Conservation (phyloP, 129 eudicot genomes). For the Mikania micrantha region DNA sequence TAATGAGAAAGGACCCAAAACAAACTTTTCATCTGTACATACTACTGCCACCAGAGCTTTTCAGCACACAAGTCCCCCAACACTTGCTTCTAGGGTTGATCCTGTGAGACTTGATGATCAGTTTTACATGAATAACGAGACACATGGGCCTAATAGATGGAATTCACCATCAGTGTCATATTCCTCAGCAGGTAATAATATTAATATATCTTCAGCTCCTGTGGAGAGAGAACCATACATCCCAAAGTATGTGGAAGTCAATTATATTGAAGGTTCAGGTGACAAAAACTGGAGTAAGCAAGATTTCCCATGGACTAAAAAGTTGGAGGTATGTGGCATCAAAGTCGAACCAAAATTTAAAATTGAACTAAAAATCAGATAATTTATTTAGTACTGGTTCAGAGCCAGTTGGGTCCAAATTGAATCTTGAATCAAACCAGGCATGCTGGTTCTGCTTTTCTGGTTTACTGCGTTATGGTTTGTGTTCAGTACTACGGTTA, state of each 20-base stretch:
- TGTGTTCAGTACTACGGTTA: neutral
- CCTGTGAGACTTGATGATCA: slow-evolving; percentile 61
- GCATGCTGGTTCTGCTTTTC: neutral
- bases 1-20: slow-evolving; percentile 44
- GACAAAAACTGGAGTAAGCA: slow-evolving; percentile 74
- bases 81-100: slow-evolving; percentile 46
- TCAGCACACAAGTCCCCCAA: slow-evolving; percentile 54
- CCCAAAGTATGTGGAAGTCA: slow-evolving; percentile 62
- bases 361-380: neutral
- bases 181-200: slow-evolving; percentile 33
- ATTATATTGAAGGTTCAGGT: slow-evolving; percentile 75
- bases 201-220: slow-evolving; percentile 52
- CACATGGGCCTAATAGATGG: slow-evolving; percentile 47
- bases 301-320: slow-evolving; percentile 76
- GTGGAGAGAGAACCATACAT: slow-evolving; percentile 65
- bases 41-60: slow-evolving; percentile 43
- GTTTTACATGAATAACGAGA: slow-evolving; percentile 34
- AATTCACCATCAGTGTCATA: slow-evolving; percentile 53
- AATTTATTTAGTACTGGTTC: slow-evolving; percentile 1
- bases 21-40: slow-evolving; percentile 64
- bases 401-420: neutral
- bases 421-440: neutral
- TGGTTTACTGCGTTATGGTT: neutral
- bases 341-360: neutral
- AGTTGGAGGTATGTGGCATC: slow-evolving; percentile 61